Base-by-base conservation (phyloP, 2,329 filamentous ascomycete species). In the Pseudopyricularia javanii region DNA sequence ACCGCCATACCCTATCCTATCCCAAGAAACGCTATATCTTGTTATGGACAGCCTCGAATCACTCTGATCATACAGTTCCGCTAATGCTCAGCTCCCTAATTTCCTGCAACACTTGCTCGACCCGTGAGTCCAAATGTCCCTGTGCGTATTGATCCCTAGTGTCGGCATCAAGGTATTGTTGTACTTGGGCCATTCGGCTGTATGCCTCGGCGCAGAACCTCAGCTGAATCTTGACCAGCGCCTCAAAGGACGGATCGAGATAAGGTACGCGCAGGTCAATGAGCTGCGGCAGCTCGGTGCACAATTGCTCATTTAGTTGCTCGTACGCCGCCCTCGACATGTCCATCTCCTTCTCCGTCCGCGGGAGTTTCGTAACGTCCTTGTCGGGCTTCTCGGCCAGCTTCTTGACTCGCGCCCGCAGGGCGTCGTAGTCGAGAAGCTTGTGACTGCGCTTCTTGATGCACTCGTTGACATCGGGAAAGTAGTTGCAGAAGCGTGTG, bases 361-460 rank as follows among this genome's bases (percentile, higher is more conserved):
- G 88, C 2, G 94, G 93, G 53, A 98, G 82, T 74, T 97, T 98
- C 51, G 88, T 91, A 14, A 90, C 88, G 66, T 98, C 50, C 76
- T 98, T 98, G 76, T 98, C 93, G 48, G 93, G 93, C 75, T 98
- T 97, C 70, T 98, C 94, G 52, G 88, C 89, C 37, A 98, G 82
- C 68, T 90, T 91, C 79, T 96, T 96, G 63, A 98, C 93, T 68
- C 93, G 95, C 59, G 90, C 89, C 57, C 93, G 88, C 70, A 97
- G 84, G 17, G 91, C 83, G 68, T 98, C 93, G 74, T 98, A 98
- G 72, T 98, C 94, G 60, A 97, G 87, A 54, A 97, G 85, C 71
- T 98, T 98, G 79, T 98, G 88, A 63, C 94, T 87, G 63, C 94
- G 88, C 74, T 98, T 98, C 74, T 97, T 98, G 71, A 98, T 96